Evolutionary conservation across 257 asterid genomes (phyloP).

Genomic region (Solanum acaule): DNA sequence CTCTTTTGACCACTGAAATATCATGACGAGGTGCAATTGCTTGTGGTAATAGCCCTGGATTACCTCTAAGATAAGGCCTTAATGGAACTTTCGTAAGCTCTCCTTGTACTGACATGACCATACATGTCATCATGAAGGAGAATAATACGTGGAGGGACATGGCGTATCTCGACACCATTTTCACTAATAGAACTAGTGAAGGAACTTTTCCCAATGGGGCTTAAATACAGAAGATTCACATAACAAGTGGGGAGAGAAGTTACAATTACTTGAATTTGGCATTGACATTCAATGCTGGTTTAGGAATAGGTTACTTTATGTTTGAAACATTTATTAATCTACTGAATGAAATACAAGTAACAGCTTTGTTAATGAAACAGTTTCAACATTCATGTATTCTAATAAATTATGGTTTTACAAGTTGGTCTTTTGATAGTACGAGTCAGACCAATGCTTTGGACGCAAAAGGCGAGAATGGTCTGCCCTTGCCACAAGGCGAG

Average conservation of each 20-base stretch:
- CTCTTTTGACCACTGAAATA: background rate
- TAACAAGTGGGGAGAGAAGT: background rate
- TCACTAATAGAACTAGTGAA: background rate
- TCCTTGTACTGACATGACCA: background rate
- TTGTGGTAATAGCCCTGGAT: background rate
- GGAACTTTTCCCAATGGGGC: background rate
- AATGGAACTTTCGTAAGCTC: background rate
- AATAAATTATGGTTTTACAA: background rate
- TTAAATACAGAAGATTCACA: background rate
- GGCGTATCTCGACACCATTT: background rate
- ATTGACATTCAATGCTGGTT: background rate
- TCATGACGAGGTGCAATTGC: background rate
- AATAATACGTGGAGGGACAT: background rate
- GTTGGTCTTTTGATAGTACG: background rate
- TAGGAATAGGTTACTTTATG: background rate
- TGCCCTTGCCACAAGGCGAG: too few relatives aligned
- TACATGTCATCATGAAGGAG: background rate
- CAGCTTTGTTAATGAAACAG: background rate
- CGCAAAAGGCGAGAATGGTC: background rate
- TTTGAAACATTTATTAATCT: background rate
- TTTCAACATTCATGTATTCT: background rate
- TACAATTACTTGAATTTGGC: background rate
- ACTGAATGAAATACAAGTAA: background rate
- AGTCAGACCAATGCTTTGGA: background rate
- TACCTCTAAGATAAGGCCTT: constrained; percentile 2